Percentiles rank a stretch among this genome's conserved stretches.
Conservation (phyloP, 140 eudicot species). For the Erigeron philadelphicus region DNA sequence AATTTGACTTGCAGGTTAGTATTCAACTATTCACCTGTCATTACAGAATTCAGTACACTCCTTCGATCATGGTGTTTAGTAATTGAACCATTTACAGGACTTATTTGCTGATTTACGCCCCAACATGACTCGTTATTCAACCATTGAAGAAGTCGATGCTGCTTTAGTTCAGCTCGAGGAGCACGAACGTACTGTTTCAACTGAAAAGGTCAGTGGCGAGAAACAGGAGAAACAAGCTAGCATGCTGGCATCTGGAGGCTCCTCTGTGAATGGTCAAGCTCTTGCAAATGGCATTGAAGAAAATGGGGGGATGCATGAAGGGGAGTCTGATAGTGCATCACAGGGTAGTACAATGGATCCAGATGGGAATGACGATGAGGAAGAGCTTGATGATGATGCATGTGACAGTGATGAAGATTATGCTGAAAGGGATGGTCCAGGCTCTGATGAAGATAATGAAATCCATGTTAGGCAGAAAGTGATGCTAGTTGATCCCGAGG, state of each 20-base stretch:
- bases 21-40: not conserved
- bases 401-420: conserved; percentile 74
- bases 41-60: conserved; percentile 2
- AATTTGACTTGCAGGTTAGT: conserved; percentile 93
- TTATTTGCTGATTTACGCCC: conserved; percentile 88
- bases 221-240: conserved; percentile 55
- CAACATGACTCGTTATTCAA: conserved; percentile 77
- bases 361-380: conserved; percentile 64
- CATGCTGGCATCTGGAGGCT: conserved; percentile 41
- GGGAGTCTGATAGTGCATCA: conserved; percentile 72
- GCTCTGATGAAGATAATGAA: conserved; percentile 84
- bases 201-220: conserved; percentile 53
- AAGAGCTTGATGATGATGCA: conserved; percentile 64
- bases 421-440: conserved; percentile 55
- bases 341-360: conserved; percentile 68
- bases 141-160: conserved; percentile 73
- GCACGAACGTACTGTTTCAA: conserved; percentile 50
- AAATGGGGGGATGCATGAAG: conserved; percentile 74
- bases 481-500: conserved; percentile 69
- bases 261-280: conserved; percentile 48
- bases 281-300: conserved; percentile 61
- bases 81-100: conserved; percentile 50
- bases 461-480: conserved; percentile 85
- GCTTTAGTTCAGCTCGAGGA: conserved; percentile 77
- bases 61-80: conserved; percentile 11